Evolutionary conservation across 2,329 filamentous ascomycete genomes (phyloP), one percentile per base, ranked within the genome.

Genomic region (Pseudomassariella vexata): DNA sequence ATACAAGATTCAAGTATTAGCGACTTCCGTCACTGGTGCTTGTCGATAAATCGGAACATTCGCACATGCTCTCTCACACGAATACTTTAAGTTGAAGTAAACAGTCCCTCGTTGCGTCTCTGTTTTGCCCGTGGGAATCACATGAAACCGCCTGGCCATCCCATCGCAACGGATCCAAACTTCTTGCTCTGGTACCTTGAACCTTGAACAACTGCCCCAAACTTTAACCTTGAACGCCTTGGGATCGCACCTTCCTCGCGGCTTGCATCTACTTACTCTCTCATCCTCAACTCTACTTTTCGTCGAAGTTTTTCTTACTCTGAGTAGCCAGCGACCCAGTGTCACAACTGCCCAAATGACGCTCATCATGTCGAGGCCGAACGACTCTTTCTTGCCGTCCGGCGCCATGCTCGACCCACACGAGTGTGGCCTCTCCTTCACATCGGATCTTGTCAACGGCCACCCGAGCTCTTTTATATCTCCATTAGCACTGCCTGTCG

Each of bases 311-410:
- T 17, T 17, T 28, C 28, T 27, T 12, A 11, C 11, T 19, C 28
- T 29, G 18, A 24, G 20, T 18, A 14, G 24, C 25, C 19, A 18
- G 12, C 12, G 25, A 10, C 16, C 24, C 34, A 21, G 20, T 14
- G 20, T 36, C 22, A 24, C 24, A 17, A 17, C 19, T 29, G 28
- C 32, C 19, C 37, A 32, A 38, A 54, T 38, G 40, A 54, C 53
- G 52, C 48, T 56, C 36, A 42, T 49, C 41, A 66, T 67, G 62
- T 54, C 56, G 39, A 65, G 57, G 40, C 55, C 57, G 20, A 52
- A 59, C 37, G 61, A 68, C 41, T 60, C 63, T 18, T 65, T 66
- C 47, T 49, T 63, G 45, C 60, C 63, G 9, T 56, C 55, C 28
- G 57, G 58, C 40, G 54, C 51, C 31, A 41, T 55, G 35, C 45